A percentile compares a stretch with the other conserved stretches of the same genome.
phyloP scores from a whole-genome alignment of 2,329 filamentous ascomycete genomes.

The Colletotrichum nymphaeae region DNA sequence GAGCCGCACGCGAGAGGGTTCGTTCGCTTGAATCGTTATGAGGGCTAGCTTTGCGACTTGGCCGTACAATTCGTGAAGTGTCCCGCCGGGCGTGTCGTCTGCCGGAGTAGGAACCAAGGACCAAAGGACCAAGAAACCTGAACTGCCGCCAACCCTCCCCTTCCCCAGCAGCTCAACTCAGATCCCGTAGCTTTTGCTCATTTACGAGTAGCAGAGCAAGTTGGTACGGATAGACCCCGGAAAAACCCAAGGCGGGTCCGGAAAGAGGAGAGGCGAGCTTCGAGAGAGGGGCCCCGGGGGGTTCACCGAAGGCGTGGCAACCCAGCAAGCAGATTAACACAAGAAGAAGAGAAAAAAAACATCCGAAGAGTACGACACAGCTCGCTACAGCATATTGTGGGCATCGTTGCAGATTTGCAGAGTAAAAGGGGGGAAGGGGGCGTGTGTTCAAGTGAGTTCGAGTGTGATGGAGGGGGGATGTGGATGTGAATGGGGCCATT shows the following conservation, averaged over 20 bases:
- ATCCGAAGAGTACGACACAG: slow-evolving; percentile 19
- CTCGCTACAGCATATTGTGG: slow-evolving; percentile 23
- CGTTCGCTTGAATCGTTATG: not conserved
- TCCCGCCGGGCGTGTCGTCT: not conserved
- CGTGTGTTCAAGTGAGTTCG: not conserved
- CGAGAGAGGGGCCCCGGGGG: not conserved
- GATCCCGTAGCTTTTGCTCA: not conserved
- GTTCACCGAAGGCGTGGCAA: not conserved
- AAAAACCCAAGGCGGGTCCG: not conserved
- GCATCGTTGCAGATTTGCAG: slow-evolving; percentile 2
- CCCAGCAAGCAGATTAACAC: not conserved
- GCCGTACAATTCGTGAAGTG: not conserved
- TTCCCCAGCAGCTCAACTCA: not conserved
- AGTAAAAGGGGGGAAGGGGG: not conserved
- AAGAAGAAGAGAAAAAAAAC: not conserved
- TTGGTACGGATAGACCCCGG: not conserved
- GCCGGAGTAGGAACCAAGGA: not conserved
- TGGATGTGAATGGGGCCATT: not conserved
- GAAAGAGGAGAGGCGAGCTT: not conserved
- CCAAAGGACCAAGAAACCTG: not conserved
- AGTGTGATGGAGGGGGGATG: not conserved
- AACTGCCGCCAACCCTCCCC: not conserved
- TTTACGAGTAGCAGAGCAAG: not conserved
- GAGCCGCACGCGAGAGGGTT: not conserved
- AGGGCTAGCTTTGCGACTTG: not conserved